Base-by-base conservation (phyloP, 2,329 filamentous ascomycete genomes). In the Trichophaea hybrida region DNA sequence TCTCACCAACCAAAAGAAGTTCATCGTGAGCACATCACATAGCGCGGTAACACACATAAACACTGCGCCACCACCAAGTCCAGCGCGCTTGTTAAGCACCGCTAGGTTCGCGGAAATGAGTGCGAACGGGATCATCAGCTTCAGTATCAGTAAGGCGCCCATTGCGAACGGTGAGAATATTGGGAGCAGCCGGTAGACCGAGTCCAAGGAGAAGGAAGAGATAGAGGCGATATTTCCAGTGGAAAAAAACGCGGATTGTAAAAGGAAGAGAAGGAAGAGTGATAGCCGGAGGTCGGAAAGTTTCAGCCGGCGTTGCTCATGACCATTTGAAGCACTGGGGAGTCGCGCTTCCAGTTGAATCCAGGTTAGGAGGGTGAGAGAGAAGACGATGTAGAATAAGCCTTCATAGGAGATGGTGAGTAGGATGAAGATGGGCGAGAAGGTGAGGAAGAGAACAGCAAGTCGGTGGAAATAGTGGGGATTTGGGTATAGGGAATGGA, bases 381-480 rank as follows among this genome's bases (percentile, higher is more conserved):
- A 89, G 73, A 96, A 98, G 8, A 85, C 82, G 61, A 96, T 81
- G 73, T 97, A 98, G 72, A 98, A 98, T 1, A 98, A 78, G 0
- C 91, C 91, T 72, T 98, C 93, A 74, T 94, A 98, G 0, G 91
- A 96, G 67, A 97, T 96, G 6, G 90, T 94, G 55, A 98, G 80
- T 69, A 98, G 91, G 70, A 98, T 85, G 73, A 97, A 98, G 1
- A 86, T 85, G 0, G 93, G 93, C 0, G 91, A 86, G 70, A 94
- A 97, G 4, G 90, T 86, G 53, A 98, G 77, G 74, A 97, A 98
- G 57, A 96, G 83, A 67, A 94, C 81, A 66, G 90, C 79, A 3
- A 98, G 76, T 31, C 90, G 84, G 71, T 97, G 90, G 66, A 97
- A 80, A 72, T 97, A 96, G 73, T 96, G 84, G 66, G 78, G 85